phyloP scores from a whole-genome alignment of 2,329 filamentous ascomycete species.

The Ophiostoma piceae region DNA sequence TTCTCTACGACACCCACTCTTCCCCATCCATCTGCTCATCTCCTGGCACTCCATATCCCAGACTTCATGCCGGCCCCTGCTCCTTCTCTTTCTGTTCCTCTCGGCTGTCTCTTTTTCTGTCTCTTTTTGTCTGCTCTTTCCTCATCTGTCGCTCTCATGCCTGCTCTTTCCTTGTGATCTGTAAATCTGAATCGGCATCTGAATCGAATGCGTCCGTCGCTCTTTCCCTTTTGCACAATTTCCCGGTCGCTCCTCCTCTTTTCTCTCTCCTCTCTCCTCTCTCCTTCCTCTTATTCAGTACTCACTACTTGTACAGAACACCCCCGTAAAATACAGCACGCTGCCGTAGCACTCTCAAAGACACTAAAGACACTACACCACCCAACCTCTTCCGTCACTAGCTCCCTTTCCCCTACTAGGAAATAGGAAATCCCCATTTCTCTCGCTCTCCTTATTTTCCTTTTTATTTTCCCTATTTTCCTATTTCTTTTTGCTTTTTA shows the following conservation, averaged over 20 bases:
- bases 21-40: slow-evolving; percentile 9
- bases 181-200: too few species aligned
- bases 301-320: background rate
- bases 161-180: background rate
- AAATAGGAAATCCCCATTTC: slow-evolving; percentile 13
- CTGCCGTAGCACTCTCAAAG: background rate
- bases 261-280: background rate
- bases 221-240: background rate
- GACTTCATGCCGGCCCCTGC: background rate
- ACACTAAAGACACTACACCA: slow-evolving; percentile 6
- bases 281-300: too few species aligned
- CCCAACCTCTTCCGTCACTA: slow-evolving; percentile 21
- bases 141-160: background rate
- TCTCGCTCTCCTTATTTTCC: slow-evolving; percentile 19
- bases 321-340: background rate
- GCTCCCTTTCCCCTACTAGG: background rate
- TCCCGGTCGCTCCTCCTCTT: background rate
- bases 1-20: background rate
- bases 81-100: background rate
- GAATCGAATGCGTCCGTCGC: background rate
- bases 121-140: background rate
- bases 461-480: slow-evolving; percentile 19
- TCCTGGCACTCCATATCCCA: background rate
- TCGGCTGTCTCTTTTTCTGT: background rate
- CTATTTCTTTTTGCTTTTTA: slow-evolving; percentile 16